Evolutionary conservation across 2,329 filamentous ascomycete species (phyloP), one percentile per base, ranked within the genome.

Genomic region (Aspergillus tanneri): DNA sequence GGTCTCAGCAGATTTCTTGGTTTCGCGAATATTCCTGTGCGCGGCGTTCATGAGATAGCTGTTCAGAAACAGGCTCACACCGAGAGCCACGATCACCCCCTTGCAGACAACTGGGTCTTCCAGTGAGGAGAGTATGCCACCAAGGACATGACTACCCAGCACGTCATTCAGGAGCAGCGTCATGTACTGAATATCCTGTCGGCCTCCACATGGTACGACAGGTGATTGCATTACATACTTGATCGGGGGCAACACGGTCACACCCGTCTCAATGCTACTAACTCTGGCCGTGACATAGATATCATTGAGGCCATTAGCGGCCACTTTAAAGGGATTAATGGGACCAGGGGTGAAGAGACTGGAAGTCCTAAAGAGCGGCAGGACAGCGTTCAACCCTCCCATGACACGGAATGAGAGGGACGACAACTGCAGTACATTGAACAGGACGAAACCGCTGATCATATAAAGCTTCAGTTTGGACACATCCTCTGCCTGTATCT

Each of bases 31-130:
- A 2, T 12, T 30, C 23, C 39, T 21, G 1, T n/a, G 34, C 16
- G 43, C 43, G 23, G 43, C 43, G 5, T 32, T 16, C n/a, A 46
- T 28, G 10, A 46, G 34, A 11, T 46, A 34, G n/a, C 11, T 27
- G 18, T 46, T 39, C 23, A 46, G 43, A 11, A 39, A 22, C 12
- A 46, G 23, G 22, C 43, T 46, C 12, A 46, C 5, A 0, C 16
- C 21, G 16, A 46, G 28, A 2, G 43, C 43, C 5, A n/a, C 34
- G 4, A 46, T 39, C 9, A 38, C 12, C 5, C 39, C 18, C 4
- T 19, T 16, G 14, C 39, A 12, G 4, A 16, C 19, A 2, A 19
- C 8, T 12, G 39, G 23, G 23, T n/a, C 18, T 2, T 30, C 25
- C 25, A 42, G n/a, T n/a, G n/a, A n/a, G n/a, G n/a, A n/a, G n/a